These are phyloP conservation scores for Trichoderma parareesei DNA, from an alignment of 495 filamentous ascomycete species.

Conservation along the genomic window DNA sequence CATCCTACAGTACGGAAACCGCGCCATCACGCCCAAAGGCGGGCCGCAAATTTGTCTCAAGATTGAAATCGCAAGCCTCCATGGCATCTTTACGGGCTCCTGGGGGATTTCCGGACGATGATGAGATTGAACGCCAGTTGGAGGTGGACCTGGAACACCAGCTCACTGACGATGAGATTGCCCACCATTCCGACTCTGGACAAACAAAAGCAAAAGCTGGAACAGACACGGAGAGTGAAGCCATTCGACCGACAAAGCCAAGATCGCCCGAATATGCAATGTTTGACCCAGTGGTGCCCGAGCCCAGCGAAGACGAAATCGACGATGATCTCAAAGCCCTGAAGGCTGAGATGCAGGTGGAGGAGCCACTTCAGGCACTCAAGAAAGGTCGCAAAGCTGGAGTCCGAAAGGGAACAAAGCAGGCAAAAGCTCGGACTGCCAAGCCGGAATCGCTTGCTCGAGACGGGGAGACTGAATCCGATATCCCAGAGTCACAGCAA, in stretches of 20 bases:
- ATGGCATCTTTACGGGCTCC: conserved; percentile 27
- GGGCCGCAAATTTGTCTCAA: background rate
- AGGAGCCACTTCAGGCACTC: conserved; percentile 25
- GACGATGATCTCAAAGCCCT: conserved; percentile 37
- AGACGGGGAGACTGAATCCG: conserved; percentile 20
- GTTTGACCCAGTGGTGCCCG: conserved; percentile 33
- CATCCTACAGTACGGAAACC: conserved; percentile 35
- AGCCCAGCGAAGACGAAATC: conserved; percentile 38
- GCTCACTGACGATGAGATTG: conserved; percentile 46
- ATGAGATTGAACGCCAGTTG: conserved; percentile 61
- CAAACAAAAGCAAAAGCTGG: conserved; percentile 30
- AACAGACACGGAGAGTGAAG: conserved; percentile 22
- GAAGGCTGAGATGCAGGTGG: conserved; percentile 34
- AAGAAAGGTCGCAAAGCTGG: conserved; percentile 41
- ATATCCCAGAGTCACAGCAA: conserved; percentile 24
- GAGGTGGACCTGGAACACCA: conserved; percentile 58
- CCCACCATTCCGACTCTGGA: conserved; percentile 29
- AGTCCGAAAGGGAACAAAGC: conserved; percentile 34
- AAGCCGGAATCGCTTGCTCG: background rate
- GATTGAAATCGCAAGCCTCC: conserved; percentile 19
- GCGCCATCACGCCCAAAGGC: conserved; percentile 27
- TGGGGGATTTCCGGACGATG: conserved; percentile 42
- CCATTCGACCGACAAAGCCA: conserved; percentile 17
- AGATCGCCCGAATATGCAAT: conserved; percentile 29
- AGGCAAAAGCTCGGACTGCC: conserved; percentile 33